These are phyloP conservation scores for Phylloporus rhodoxanthus DNA, from an alignment of 768 basidiomycete genomes.

Conservation along the genomic window DNA sequence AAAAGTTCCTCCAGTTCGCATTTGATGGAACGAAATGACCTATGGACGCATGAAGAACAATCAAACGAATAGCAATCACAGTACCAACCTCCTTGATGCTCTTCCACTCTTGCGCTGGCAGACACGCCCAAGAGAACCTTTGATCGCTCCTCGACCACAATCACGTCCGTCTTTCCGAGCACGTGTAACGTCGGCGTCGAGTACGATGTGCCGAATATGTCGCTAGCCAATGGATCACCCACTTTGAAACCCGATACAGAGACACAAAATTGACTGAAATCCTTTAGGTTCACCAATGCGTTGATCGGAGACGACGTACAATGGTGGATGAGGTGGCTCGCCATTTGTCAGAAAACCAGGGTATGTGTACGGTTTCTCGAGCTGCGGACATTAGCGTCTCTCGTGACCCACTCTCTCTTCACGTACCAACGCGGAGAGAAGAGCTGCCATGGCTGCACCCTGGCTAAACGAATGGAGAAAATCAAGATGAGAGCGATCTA, in stretches of 20 bases:
- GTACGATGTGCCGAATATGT: slow-evolving; percentile 47
- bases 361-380: slow-evolving; percentile 48
- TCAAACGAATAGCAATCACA: not conserved
- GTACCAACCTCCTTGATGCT: slow-evolving; percentile 70
- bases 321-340: slow-evolving; percentile 63
- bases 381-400: slow-evolving; percentile 28
- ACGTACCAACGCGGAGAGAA: slow-evolving; percentile 65
- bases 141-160: slow-evolving; percentile 68
- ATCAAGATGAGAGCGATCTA: not conserved
- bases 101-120: slow-evolving; percentile 56
- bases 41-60: slow-evolving; percentile 23
- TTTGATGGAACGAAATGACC: slow-evolving; percentile 84
- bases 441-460: slow-evolving; percentile 69
- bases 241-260: slow-evolving; percentile 69
- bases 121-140: slow-evolving; percentile 51
- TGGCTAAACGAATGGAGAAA: slow-evolving; percentile 42
- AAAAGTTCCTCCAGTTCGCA: slow-evolving; percentile 68
- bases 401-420: not conserved
- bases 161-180: slow-evolving; percentile 68
- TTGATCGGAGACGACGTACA: slow-evolving; percentile 40
- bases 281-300: not conserved
- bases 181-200: slow-evolving; percentile 74
- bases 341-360: slow-evolving; percentile 61
- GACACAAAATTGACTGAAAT: slow-evolving; percentile 61
- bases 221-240: slow-evolving; percentile 39